Evolutionary conservation across 163 green algal genomes (phyloP).

Genomic region (Picocystis sp.): DNA sequence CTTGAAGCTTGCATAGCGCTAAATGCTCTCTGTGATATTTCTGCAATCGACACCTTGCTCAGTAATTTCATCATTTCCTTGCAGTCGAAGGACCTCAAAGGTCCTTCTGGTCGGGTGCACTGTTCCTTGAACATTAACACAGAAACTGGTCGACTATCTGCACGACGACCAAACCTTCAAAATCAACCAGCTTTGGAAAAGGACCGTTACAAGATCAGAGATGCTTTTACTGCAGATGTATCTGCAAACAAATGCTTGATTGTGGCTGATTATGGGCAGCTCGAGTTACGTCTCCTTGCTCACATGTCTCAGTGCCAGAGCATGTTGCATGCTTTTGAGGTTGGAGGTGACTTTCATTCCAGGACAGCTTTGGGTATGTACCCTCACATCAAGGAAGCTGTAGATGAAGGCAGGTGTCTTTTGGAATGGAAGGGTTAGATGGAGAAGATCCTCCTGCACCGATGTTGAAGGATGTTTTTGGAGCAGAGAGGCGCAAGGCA

Average conservation of each 20-base stretch:
- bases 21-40: constrained; percentile 69
- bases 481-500: constrained; percentile 48
- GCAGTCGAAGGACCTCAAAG: constrained; percentile 31
- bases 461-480: constrained; percentile 84
- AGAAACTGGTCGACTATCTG: constrained; percentile 46
- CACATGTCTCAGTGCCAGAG: constrained; percentile 75
- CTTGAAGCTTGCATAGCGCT: constrained; percentile 65
- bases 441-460: constrained; percentile 28
- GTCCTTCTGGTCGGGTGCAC: constrained; percentile 46
- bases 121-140: constrained; percentile 97
- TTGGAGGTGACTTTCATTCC: constrained; percentile 90
- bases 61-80: constrained; percentile 86
- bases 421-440: constrained; percentile 10
- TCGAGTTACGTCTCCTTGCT: constrained; percentile 92
- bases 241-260: constrained; percentile 42
- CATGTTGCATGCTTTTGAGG: constrained; percentile 70
- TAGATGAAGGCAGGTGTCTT: constrained; percentile 25
- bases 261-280: constrained; percentile 95
- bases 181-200: constrained; percentile 98
- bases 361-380: constrained; percentile 92
- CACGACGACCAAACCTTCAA: constrained; percentile 81
- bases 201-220: constrained; percentile 81
- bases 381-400: constrained; percentile 68
- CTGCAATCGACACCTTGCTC: constrained; percentile 85
- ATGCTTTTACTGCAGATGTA: constrained; percentile 69